Percentiles rank a stretch among this genome's conserved stretches.
Evolutionary conservation across 2,329 filamentous ascomycete genomes (phyloP).

Genomic region (Paraphoma sp.): DNA sequence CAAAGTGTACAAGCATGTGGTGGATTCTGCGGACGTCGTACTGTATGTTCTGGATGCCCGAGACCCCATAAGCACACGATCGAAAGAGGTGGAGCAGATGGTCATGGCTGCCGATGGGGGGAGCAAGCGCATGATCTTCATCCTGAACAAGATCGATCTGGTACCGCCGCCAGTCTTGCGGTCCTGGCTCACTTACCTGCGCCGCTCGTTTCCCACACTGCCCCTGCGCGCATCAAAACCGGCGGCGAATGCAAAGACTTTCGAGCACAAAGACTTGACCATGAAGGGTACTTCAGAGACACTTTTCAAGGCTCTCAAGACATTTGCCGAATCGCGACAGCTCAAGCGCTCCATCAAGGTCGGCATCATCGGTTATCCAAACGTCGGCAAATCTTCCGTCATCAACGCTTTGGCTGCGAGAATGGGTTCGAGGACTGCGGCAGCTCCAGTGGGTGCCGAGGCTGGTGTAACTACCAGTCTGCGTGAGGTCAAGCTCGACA

Average conservation of each 20-base stretch:
- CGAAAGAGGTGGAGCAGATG: slow-evolving; percentile 86
- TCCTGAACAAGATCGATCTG: slow-evolving; percentile 95
- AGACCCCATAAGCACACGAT: slow-evolving; percentile 89
- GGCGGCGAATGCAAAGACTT: slow-evolving; percentile 84
- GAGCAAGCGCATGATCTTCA: slow-evolving; percentile 85
- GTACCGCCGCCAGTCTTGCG: slow-evolving; percentile 82
- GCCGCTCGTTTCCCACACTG: slow-evolving; percentile 88
- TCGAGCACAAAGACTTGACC: slow-evolving; percentile 89
- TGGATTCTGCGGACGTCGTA: slow-evolving; percentile 87
- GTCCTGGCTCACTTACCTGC: slow-evolving; percentile 82
- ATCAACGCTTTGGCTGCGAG: slow-evolving; percentile 90
- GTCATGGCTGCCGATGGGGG: slow-evolving; percentile 87
- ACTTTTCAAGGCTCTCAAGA: slow-evolving; percentile 88
- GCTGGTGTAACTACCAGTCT: slow-evolving; percentile 90
- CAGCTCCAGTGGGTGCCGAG: slow-evolving; percentile 88
- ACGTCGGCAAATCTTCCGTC: slow-evolving; percentile 94
- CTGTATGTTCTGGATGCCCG: slow-evolving; percentile 93
- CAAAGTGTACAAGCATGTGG: slow-evolving; percentile 94
- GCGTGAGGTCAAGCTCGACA: slow-evolving; percentile 91
- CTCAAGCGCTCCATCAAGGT: slow-evolving; percentile 90
- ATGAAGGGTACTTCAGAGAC: slow-evolving; percentile 84
- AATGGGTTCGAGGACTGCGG: slow-evolving; percentile 70
- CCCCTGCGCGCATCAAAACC: slow-evolving; percentile 84
- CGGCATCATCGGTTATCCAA: slow-evolving; percentile 93
- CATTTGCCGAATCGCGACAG: slow-evolving; percentile 81